phyloP scores from a whole-genome alignment of 2,329 filamentous ascomycete genomes.

The Curvularia sp. region DNA sequence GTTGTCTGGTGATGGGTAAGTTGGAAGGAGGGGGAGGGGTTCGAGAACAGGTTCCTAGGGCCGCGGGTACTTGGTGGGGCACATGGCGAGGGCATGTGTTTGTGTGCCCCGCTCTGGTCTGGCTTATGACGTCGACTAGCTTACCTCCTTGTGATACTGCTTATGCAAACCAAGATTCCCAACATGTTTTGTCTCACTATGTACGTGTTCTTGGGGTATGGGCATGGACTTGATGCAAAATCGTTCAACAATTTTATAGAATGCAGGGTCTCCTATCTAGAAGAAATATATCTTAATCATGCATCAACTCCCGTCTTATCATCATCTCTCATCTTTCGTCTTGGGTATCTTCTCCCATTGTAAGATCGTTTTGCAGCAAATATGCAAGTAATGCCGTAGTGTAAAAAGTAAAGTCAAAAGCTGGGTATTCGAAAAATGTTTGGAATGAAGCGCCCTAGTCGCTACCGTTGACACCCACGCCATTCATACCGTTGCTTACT shows the following conservation, averaged over 20 bases:
- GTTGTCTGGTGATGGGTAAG: not conserved
- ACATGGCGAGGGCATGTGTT: conserved; percentile 7
- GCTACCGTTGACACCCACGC: conserved; percentile 2
- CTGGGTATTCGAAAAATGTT: not conserved
- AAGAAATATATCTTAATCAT: not conserved
- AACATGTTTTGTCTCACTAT: not conserved
- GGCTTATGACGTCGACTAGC: conserved; percentile 19
- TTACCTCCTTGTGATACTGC: not conserved
- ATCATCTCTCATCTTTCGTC: not conserved
- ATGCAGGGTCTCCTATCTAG: not conserved
- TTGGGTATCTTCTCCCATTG: conserved; percentile 11
- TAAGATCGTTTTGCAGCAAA: not conserved
- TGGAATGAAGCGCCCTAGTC: conserved; percentile 1
- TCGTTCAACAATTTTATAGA: not conserved
- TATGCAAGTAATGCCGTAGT: not conserved
- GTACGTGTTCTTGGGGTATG: not conserved
- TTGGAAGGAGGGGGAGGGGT: conserved; percentile 16
- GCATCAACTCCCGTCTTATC: not conserved
- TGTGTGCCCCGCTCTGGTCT: not conserved
- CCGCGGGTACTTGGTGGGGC: conserved; percentile 17
- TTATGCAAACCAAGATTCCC: not conserved
- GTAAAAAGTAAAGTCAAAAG: not conserved
- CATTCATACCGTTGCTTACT: conserved; percentile 30
- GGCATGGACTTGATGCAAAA: not conserved
- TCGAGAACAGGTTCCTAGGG: conserved; percentile 17